Conservation (phyloP, 495 filamentous ascomycete genomes). For the Neurospora sp. region DNA sequence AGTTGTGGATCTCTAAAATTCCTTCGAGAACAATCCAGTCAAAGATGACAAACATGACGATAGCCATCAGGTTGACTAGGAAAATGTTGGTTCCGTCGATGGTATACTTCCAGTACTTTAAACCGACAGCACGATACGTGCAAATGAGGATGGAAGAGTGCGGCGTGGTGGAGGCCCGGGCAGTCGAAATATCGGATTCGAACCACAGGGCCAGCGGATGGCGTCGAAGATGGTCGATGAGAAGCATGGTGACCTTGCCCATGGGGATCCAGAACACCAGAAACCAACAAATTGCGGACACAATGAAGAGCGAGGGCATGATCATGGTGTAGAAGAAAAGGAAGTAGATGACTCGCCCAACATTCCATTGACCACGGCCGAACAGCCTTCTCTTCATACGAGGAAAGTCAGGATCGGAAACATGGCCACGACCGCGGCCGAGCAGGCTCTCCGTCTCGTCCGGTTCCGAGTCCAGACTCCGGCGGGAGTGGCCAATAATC, state of each 20-base stretch:
- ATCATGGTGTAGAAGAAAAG: constrained; percentile 91
- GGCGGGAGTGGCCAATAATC: constrained; percentile 78
- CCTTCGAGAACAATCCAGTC: constrained; percentile 74
- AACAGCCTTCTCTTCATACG: constrained; percentile 84
- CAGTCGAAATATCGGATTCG: constrained; percentile 71
- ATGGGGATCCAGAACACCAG: constrained; percentile 97
- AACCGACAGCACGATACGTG: constrained; percentile 90
- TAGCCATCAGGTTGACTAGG: constrained; percentile 87
- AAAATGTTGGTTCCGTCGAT: constrained; percentile 98
- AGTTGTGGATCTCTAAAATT: constrained; percentile 54
- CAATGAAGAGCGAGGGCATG: constrained; percentile 77
- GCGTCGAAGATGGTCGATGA: constrained; percentile 84
- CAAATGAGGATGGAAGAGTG: constrained; percentile 87
- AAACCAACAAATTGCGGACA: constrained; percentile 86
- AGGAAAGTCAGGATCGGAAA: constrained; percentile 35
- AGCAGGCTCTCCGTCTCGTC: constrained; percentile 87
- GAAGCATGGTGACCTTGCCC: constrained; percentile 85
- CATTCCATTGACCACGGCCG: constrained; percentile 90
- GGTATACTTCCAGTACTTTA: constrained; percentile 99
- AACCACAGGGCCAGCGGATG: constrained; percentile 91
- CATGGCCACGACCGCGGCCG: constrained; percentile 42
- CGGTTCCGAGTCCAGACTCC: constrained; percentile 72
- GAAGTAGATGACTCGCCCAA: constrained; percentile 92
- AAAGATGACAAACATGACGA: constrained; percentile 86
- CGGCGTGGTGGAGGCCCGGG: constrained; percentile 54